A percentile compares a stretch with the other conserved stretches of the same genome.
phyloP scores from a whole-genome alignment of 208 protist genomes.

The Crithidia expoeki region DNA sequence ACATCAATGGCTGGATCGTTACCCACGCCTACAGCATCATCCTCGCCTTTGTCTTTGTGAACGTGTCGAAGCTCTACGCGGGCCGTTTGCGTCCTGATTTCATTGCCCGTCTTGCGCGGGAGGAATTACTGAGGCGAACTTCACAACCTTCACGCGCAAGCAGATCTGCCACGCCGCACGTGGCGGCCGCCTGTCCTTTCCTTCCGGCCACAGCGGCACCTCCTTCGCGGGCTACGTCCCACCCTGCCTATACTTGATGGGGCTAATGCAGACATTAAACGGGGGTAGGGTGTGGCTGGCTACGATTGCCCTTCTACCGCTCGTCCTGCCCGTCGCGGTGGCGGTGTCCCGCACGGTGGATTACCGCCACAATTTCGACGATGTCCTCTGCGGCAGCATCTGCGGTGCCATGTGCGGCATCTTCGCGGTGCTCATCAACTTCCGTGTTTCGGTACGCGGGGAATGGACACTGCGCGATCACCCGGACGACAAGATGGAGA shows the following conservation, averaged over 20 bases:
- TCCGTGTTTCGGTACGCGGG: slow-evolving; percentile 30
- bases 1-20: slow-evolving; percentile 62
- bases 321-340: slow-evolving; percentile 62
- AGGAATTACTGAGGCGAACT: slow-evolving; percentile 42
- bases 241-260: slow-evolving; percentile 75
- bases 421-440: slow-evolving; percentile 41
- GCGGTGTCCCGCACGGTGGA: slow-evolving; percentile 79
- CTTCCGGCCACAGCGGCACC: slow-evolving; percentile 86
- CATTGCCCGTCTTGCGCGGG: slow-evolving; percentile 42
- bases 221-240: slow-evolving; percentile 76
- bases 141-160: slow-evolving; percentile 25
- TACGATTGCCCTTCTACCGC: slow-evolving; percentile 49
- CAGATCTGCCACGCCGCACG: slow-evolving; percentile 56
- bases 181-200: slow-evolving; percentile 86
- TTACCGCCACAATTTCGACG: slow-evolving; percentile 87
- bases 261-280: slow-evolving; percentile 47
- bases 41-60: slow-evolving; percentile 53
- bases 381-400: slow-evolving; percentile 70
- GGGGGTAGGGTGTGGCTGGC: slow-evolving; percentile 52
- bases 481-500: slow-evolving; percentile 22
- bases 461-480: slow-evolving; percentile 52
- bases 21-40: slow-evolving; percentile 47
- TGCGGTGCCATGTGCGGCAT: slow-evolving; percentile 58
- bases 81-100: slow-evolving; percentile 92
- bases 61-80: slow-evolving; percentile 70